A percentile compares a stretch with the other conserved stretches of the same genome.
Conservation (phyloP, 768 basidiomycete species). For the Lactarius evosmus region DNA sequence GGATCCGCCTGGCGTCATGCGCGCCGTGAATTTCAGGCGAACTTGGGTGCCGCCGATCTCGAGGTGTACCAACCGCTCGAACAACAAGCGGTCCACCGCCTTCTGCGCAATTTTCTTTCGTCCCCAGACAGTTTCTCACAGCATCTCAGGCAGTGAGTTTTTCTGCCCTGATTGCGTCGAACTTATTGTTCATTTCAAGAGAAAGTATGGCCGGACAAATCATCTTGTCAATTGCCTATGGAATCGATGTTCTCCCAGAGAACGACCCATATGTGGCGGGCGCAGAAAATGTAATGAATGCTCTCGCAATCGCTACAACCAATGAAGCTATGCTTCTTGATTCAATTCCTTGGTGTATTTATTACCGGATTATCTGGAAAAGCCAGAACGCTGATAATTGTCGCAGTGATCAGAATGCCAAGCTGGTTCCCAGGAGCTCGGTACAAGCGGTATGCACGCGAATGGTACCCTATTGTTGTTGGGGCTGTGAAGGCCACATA, state of each 20-base stretch:
- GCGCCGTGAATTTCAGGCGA: background rate
- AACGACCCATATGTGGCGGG: background rate
- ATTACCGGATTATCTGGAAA: background rate
- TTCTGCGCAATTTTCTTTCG: background rate
- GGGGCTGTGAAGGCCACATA: background rate
- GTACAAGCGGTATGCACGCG: background rate
- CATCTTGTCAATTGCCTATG: background rate
- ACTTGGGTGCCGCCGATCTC: background rate
- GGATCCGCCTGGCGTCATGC: background rate
- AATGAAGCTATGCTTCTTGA: background rate
- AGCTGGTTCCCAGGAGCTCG: background rate
- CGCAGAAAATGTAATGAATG: background rate
- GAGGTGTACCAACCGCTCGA: background rate
- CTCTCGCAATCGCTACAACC: background rate
- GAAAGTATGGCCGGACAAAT: background rate
- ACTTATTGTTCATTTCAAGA: background rate
- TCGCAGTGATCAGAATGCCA: background rate
- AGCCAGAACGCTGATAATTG: background rate
- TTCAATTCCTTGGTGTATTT: background rate
- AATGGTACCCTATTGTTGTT: background rate
- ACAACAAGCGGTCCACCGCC: background rate
- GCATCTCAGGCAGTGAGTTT: constrained; percentile 1
- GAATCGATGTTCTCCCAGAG: background rate
- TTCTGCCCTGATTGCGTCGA: background rate
- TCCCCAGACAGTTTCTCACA: background rate